phyloP scores from a whole-genome alignment of 768 basidiomycete species.

The Rhodotorula kratochvilovae region DNA sequence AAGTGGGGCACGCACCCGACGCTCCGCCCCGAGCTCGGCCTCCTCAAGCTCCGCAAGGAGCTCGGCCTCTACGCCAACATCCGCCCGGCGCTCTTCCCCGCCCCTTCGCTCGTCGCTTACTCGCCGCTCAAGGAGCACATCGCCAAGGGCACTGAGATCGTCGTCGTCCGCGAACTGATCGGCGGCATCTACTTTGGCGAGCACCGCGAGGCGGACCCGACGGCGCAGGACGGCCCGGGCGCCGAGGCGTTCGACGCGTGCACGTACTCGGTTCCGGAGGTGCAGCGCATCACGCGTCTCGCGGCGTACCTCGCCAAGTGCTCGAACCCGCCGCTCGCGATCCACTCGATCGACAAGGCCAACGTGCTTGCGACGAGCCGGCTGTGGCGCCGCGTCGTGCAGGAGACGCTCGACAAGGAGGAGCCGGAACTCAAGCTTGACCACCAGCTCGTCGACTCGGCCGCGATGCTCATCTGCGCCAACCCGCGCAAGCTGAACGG shows the following conservation, averaged over 20 bases:
- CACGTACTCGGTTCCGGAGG: constrained; percentile 84
- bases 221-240: constrained; percentile 50
- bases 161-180: constrained; percentile 92
- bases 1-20: constrained; percentile 91
- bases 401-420: constrained; percentile 73
- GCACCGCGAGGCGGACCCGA: constrained; percentile 74
- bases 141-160: constrained; percentile 59
- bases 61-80: constrained; percentile 97
- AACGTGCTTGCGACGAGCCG: constrained; percentile 94
- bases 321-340: constrained; percentile 72
- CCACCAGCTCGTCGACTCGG: constrained; percentile 91
- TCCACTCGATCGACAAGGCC: constrained; percentile 96
- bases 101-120: constrained; percentile 76
- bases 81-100: constrained; percentile 90
- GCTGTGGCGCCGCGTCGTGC: constrained; percentile 89
- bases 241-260: constrained; percentile 83
- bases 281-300: constrained; percentile 89
- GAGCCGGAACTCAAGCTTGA: constrained; percentile 82
- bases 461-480: constrained; percentile 89
- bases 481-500: constrained; percentile 91
- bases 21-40: constrained; percentile 86
- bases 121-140: constrained; percentile 69
- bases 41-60: constrained; percentile 79
- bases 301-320: constrained; percentile 86
- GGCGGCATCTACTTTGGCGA: constrained; percentile 93